A percentile compares a stretch with the other conserved stretches of the same genome.
Evolutionary conservation across 768 basidiomycete genomes (phyloP).

Genomic region (Lactifluus subvellereus): DNA sequence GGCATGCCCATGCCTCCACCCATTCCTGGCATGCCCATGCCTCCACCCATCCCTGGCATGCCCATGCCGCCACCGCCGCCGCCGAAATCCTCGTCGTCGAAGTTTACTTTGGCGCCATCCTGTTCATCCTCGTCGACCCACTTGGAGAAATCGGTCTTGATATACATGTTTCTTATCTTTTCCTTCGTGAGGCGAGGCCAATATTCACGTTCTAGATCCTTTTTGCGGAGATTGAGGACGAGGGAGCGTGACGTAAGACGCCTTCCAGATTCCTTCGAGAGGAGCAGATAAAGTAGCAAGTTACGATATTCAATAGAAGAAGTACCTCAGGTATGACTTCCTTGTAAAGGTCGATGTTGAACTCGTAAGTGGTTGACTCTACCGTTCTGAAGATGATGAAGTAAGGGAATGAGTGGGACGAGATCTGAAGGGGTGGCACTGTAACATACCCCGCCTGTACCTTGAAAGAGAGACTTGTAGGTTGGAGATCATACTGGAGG

Average conservation of each 20-base stretch:
- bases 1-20: constrained; percentile 28
- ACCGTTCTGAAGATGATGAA: neutral
- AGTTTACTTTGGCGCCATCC: constrained; percentile 47
- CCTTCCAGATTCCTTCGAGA: constrained; percentile 49
- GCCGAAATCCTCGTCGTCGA: constrained; percentile 42
- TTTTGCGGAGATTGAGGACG: constrained; percentile 70
- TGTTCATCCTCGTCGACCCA: constrained; percentile 99
- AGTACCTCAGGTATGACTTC: constrained; percentile 74
- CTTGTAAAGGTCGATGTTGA: constrained; percentile 68
- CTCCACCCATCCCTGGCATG: constrained; percentile 30
- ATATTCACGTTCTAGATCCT: constrained; percentile 65
- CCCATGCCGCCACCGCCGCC: constrained; percentile 39
- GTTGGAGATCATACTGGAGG: constrained; percentile 55
- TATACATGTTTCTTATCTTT: constrained; percentile 68
- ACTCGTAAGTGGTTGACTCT: constrained; percentile 42
- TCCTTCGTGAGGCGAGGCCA: constrained; percentile 94
- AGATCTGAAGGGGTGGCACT: neutral
- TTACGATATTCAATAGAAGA: constrained; percentile 1
- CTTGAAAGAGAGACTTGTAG: constrained; percentile 56
- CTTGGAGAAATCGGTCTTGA: constrained; percentile 94
- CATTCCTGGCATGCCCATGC: constrained; percentile 51
- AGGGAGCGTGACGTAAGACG: constrained; percentile 64
- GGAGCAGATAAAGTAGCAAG: neutral
- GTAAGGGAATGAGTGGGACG: neutral
- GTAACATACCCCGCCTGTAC: constrained; percentile 57